Evolutionary conservation across 139 green algal genomes (phyloP).

Genomic region (Trebouxia sp.): DNA sequence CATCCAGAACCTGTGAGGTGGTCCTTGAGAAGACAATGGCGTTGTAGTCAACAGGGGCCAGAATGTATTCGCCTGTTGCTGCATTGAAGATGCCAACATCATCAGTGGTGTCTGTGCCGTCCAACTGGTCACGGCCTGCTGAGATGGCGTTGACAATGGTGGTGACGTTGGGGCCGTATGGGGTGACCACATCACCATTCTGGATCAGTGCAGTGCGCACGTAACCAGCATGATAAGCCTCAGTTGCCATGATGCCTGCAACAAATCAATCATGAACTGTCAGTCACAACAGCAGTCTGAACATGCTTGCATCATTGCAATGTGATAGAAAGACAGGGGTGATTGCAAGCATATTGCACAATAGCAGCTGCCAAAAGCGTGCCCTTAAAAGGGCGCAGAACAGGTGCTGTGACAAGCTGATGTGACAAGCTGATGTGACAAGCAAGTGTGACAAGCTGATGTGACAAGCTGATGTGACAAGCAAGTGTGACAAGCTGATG

Average conservation of each 20-base stretch:
- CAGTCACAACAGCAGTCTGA: no score
- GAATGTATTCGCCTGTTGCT: background rate
- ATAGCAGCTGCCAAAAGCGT: no score
- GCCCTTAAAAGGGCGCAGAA: no score
- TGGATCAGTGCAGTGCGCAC: background rate
- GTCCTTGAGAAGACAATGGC: constrained; percentile 4
- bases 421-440: no score
- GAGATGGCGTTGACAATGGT: constrained; percentile 19
- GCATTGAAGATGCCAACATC: background rate
- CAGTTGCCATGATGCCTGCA: constrained; percentile 19
- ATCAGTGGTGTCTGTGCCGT: background rate
- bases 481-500: no score
- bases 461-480: no score
- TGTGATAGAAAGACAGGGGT: no score
- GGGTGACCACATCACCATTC: constrained; percentile 13
- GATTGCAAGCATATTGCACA: no score
- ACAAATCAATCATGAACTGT: background rate
- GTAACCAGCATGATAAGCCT: constrained; percentile 26
- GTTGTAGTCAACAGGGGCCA: background rate
- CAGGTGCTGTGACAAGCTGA: no score
- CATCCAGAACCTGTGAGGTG: background rate
- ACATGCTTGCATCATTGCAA: no score
- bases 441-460: no score
- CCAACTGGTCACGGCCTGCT: constrained; percentile 5
- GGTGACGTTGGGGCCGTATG: constrained; percentile 1